Percentiles rank a stretch among this genome's conserved stretches.
Evolutionary conservation across 345 rosid species (phyloP).

Genomic region (Lumnitzera littorea): DNA sequence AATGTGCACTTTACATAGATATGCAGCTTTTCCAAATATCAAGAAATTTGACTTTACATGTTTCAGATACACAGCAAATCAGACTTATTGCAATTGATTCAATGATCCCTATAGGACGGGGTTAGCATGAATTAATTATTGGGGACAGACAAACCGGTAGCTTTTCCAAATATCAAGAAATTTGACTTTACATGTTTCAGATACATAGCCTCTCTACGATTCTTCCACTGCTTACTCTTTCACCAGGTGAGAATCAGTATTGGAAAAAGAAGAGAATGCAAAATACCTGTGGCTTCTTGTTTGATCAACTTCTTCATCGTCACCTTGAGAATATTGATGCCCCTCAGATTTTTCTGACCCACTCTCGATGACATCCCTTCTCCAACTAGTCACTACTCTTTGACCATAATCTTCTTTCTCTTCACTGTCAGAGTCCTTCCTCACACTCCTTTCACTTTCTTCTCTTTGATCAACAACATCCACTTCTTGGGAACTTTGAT

Average conservation of each 20-base stretch:
- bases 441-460: slow-evolving; percentile 63
- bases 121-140: no score
- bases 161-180: neutral
- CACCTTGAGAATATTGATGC: slow-evolving; percentile 55
- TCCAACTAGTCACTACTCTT: slow-evolving; percentile 51
- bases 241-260: neutral
- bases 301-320: slow-evolving; percentile 90
- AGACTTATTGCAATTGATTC: no score
- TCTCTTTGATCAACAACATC: slow-evolving; percentile 59
- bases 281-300: slow-evolving; percentile 59
- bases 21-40: no score
- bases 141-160: no score
- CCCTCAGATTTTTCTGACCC: slow-evolving; percentile 85
- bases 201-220: no score
- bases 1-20: no score
- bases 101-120: no score
- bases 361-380: slow-evolving; percentile 66
- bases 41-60: neutral
- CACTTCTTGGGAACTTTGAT: slow-evolving; percentile 68
- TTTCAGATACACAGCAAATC: neutral
- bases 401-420: slow-evolving; percentile 62
- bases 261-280: slow-evolving; percentile 4
- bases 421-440: slow-evolving; percentile 61
- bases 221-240: no score
- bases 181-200: neutral